Percentiles rank a stretch among this genome's conserved stretches.
phyloP scores from a whole-genome alignment of 108 stramenopile genomes.

The Nitzschia putrida region DNA sequence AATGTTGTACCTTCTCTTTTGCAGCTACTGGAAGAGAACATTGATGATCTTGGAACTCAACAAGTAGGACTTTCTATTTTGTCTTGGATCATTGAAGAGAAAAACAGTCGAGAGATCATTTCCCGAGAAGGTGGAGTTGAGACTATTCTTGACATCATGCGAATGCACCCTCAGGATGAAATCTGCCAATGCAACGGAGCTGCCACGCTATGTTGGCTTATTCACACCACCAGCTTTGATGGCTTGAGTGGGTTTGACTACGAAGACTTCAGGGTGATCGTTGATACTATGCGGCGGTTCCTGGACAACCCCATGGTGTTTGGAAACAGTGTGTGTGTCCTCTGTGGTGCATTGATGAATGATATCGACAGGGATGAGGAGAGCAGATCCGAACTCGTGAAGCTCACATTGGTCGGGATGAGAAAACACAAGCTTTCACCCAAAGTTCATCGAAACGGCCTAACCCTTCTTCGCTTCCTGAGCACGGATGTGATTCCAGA shows the following conservation, averaged over 20 bases:
- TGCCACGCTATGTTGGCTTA: slow-evolving; percentile 18
- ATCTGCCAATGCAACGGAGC: slow-evolving; percentile 12
- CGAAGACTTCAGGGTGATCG: background rate
- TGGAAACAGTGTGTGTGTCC: slow-evolving; percentile 11
- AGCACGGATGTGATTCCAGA: background rate
- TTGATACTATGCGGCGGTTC: slow-evolving; percentile 19
- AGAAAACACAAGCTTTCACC: slow-evolving; percentile 1
- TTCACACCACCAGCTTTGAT: slow-evolving; percentile 2
- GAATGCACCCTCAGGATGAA: background rate
- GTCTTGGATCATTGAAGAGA: slow-evolving; percentile 20
- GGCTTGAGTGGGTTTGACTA: background rate
- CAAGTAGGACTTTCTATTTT: slow-evolving; percentile 23
- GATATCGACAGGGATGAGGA: background rate
- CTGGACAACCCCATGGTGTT: slow-evolving; percentile 13
- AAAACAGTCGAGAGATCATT: slow-evolving; percentile 6
- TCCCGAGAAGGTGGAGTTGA: slow-evolving; percentile 7
- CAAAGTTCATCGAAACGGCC: slow-evolving; percentile 16
- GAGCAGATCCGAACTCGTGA: background rate
- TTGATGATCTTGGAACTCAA: slow-evolving; percentile 1
- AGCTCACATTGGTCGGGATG: slow-evolving; percentile 13
- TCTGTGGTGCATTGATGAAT: slow-evolving; percentile 1
- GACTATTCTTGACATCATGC: slow-evolving; percentile 2
- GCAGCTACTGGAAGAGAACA: slow-evolving; percentile 4
- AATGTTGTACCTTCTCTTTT: background rate
- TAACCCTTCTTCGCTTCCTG: slow-evolving; percentile 10